phyloP scores from a whole-genome alignment of 2,329 filamentous ascomycete genomes.

The Exophiala xenobiotica region DNA sequence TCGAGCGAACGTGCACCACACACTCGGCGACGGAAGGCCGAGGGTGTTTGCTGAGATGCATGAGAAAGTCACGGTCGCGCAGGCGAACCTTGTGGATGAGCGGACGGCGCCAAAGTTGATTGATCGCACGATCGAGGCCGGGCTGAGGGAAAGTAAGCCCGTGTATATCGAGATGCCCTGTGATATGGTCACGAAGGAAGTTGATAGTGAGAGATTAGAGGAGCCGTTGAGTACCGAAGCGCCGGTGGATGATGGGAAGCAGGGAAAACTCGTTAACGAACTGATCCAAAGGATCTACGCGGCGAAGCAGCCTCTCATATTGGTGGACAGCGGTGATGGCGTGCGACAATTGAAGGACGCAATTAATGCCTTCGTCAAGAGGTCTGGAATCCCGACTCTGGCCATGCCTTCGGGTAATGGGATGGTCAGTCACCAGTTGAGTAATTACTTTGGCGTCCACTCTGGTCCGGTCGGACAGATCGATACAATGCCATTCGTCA shows the following conservation, averaged over 20 bases:
- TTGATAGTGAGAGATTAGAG: conserved; percentile 66
- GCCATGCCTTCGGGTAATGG: conserved; percentile 91
- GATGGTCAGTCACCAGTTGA: conserved; percentile 71
- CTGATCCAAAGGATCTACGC: conserved; percentile 70
- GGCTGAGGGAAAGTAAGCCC: conserved; percentile 52
- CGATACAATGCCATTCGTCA: conserved; percentile 40
- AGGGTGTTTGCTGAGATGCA: conserved; percentile 52
- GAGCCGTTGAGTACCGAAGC: conserved; percentile 62
- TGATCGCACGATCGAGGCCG: conserved; percentile 51
- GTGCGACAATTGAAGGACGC: conserved; percentile 72
- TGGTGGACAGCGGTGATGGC: conserved; percentile 81
- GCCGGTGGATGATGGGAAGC: conserved; percentile 74
- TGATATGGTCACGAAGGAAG: conserved; percentile 47
- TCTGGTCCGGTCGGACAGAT: conserved; percentile 72
- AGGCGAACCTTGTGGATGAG: conserved; percentile 47
- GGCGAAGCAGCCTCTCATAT: conserved; percentile 72
- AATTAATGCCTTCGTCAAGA: conserved; percentile 69
- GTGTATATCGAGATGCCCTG: conserved; percentile 57
- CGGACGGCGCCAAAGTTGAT: conserved; percentile 49
- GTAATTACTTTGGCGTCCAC: conserved; percentile 81
- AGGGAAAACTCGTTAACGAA: conserved; percentile 62
- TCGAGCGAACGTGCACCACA: conserved; percentile 39
- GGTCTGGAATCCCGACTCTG: conserved; percentile 74
- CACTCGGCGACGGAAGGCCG: conserved; percentile 50
- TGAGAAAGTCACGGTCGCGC: conserved; percentile 49